Conservation (phyloP, 2,329 filamentous ascomycete species). For the Fusarium chlamydosporum region DNA sequence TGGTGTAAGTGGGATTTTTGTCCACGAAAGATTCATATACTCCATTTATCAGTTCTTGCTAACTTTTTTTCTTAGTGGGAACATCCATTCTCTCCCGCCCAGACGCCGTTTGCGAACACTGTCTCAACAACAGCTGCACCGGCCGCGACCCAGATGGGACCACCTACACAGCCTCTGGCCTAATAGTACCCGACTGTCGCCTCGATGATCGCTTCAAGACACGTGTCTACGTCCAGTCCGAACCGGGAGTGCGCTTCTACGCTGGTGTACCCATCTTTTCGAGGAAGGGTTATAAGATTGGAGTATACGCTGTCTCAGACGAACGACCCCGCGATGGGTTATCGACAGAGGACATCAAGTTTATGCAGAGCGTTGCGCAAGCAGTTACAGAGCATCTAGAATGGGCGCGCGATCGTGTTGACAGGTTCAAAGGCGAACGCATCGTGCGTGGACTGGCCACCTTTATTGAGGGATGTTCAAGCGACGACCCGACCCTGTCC, state of each 20-base stretch:
- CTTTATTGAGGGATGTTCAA: slow-evolving; percentile 66
- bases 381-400: slow-evolving; percentile 74
- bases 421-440: slow-evolving; percentile 66
- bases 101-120: slow-evolving; percentile 55
- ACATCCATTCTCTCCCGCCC: slow-evolving; percentile 50
- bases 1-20: slow-evolving; percentile 53
- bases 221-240: slow-evolving; percentile 53
- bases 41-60: neutral
- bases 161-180: slow-evolving; percentile 50
- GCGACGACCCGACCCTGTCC: slow-evolving; percentile 31
- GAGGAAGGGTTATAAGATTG: slow-evolving; percentile 68
- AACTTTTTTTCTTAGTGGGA: slow-evolving; percentile 37
- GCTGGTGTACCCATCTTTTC: slow-evolving; percentile 71
- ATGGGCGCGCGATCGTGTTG: slow-evolving; percentile 65
- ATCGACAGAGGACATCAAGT: slow-evolving; percentile 62
- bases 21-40: neutral
- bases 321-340: slow-evolving; percentile 67
- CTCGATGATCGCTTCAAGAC: slow-evolving; percentile 53
- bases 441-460: slow-evolving; percentile 68
- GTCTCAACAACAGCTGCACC: slow-evolving; percentile 45
- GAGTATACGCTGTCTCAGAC: slow-evolving; percentile 72
- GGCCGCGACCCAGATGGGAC: slow-evolving; percentile 46
- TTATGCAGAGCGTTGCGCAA: slow-evolving; percentile 68
- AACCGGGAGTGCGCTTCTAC: slow-evolving; percentile 56
- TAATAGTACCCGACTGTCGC: slow-evolving; percentile 52